Evolutionary conservation across 176 grass and related monocot species (phyloP), one percentile per base, ranked within the genome.

Genomic region (Oryza punctata): DNA sequence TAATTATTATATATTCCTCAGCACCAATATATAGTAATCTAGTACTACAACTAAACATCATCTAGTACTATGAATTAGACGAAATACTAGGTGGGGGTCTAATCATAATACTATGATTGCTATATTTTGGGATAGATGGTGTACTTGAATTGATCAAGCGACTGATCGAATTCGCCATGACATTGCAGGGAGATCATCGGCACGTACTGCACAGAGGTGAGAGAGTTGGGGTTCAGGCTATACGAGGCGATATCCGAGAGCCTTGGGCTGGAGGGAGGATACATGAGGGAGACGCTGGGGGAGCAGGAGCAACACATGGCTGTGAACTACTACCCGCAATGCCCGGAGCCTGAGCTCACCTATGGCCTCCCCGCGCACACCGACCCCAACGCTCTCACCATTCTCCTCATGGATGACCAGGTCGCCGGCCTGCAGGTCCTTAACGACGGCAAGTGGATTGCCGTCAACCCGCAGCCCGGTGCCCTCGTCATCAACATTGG

Each of bases 241-340:
- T 90, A 88, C 64, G 84, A 75, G 5, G 68, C 84, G 3, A 89
- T 97, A 80, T 91, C 94, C 18, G 60, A 80, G 89, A 90, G 94
- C 72, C 85, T 97, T 40, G 91, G 87, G 0, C 78, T 97, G 38
- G 89, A 97, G 73, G 75, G 76, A 40, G 69, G 85, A 38, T 91
- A 90, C 81, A 89, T 97, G 25, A 46, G 78, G 70, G 67, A 77
- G 19, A 86, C 84, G 27, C 21, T 97, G 25, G 94, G 94, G 1
- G 82, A 97, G 59, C 94, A 91, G 84, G 94, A 97, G 50, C 94
- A 97, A 37, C 94, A 97, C 79, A 94, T 97, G 94, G 94, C 94
- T 1, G 82, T 97, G 6, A 97, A 97, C 75, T 97, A 88, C 91
- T 97, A 97, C 75, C 94, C 94, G 2, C 82, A 50, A 78, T 97